Evolutionary conservation across 2,329 filamentous ascomycete species (phyloP), one percentile per base, ranked within the genome.

Genomic region (Microcyclosporella mali): DNA sequence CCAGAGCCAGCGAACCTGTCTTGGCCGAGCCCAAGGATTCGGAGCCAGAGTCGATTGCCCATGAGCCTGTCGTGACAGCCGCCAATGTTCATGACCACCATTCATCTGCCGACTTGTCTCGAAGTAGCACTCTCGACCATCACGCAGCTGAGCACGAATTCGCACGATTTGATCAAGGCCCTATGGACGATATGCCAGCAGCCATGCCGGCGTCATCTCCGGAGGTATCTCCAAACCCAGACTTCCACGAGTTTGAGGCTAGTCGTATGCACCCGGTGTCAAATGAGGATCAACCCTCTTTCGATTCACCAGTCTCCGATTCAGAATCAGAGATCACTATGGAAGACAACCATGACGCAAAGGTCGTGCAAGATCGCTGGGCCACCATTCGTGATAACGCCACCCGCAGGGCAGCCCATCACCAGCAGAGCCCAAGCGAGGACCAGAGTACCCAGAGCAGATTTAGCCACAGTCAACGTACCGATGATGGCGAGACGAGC

Each of bases 381-480:
- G 90, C 90, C 1, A 88, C 94, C 66, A 95, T 97, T 54, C 81
- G 89, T 53, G 90, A 89, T 73, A 95, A 95, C 58, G 92, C 92
- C 9, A 88, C 88, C 3, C 84, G 92, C 49, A 78, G 88, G 46
- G 85, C 85, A 28, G 47, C 47, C 35, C 40, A 34, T 18, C 35
- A 40, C 21, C 45, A 46, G 25, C 38, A 47, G 15, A 75, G 74
- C 41, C 72, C 78, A 33, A 80, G 77, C 41, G 84, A 88, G 53
- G 81, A 85, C 56, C 77, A 81, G 51, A 70, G 70, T 35, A 52
- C 50, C 32, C 52, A 53, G 19, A 66, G 64, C 52, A 74, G 74
- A 30, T 73, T 73, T 33, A 76, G 70, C 33, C 71, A 78, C 55
- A 71, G 68, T 49, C 56, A 77, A 16, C 68, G 73, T 6, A 80